A percentile compares a stretch with the other conserved stretches of the same genome.
These are phyloP conservation scores for Echria macrotheca DNA, from an alignment of 495 filamentous ascomycete species.

Conservation along the genomic window DNA sequence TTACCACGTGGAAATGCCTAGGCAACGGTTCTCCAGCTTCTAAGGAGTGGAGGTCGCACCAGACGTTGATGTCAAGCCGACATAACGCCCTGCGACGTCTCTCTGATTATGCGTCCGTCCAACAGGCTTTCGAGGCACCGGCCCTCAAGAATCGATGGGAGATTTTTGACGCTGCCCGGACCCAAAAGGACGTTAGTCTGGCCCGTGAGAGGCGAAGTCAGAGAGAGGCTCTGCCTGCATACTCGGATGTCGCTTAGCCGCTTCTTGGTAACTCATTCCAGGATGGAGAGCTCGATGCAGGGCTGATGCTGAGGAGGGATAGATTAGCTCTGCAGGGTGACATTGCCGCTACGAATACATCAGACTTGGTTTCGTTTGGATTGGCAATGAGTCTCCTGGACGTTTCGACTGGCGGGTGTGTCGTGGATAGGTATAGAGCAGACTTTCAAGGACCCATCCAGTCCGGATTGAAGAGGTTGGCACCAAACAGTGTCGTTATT, in stretches of 20 bases:
- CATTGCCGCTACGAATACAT: no score
- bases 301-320: no score
- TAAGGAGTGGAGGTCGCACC: neutral
- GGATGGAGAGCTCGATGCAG: no score
- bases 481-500: no score
- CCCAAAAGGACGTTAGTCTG: neutral
- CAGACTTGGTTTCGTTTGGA: no score
- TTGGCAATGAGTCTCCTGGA: no score
- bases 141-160: neutral
- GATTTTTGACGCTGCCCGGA: neutral
- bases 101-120: neutral
- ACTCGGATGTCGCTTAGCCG: conserved; percentile 2
- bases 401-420: no score
- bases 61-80: conserved; percentile 1
- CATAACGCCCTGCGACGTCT: no score
- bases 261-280: neutral
- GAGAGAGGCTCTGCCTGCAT: conserved; percentile 3
- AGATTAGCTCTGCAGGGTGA: no score
- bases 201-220: conserved; percentile 1
- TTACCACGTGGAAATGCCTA: conserved; percentile 9
- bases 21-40: neutral
- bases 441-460: no score
- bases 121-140: neutral
- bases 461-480: no score
- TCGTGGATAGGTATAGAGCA: no score